Base-by-base conservation (phyloP, 2,329 filamentous ascomycete species). In the Aureobasidium sp. region DNA sequence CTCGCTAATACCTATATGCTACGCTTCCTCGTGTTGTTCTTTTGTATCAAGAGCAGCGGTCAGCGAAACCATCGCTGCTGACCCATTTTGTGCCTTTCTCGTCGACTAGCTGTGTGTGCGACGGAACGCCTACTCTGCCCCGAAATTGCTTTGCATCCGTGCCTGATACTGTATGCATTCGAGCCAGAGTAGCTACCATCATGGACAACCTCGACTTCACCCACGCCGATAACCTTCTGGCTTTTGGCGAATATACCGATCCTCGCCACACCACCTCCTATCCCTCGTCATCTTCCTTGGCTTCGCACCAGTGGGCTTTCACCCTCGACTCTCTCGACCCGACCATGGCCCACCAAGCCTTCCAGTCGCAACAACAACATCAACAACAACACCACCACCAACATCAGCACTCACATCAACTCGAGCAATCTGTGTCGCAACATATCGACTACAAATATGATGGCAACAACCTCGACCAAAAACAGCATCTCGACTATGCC, bases 131-230 rank as follows among this genome's bases (percentile, higher is more conserved):
- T 42, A 41, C 36, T 23, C 39, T 46, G 44, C 29, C 29, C 37
- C 29, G 57, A 60, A 9, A 51, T 51, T 60, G 55, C 55, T 23
- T 20, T 59, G 55, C 32, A 48, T 48, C 26, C 55, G 51, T 55
- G 51, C 37, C 26, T 55, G 48, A 37, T 23, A 12, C 17, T 44
- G 41, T 44, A 52, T 52, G 48, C 48, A 39, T 34, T 20, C 27
- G 20, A 56, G 17, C 36, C 23, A 23, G 46, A 29, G 5, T 46
- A 27, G 20, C 26, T 23, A 42, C 20, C 32, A 59, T 29, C 34
- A 79, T 79, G 77, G 77, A 79, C 67, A 72, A 76, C 70, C 69
- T 72, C 67, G 73, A 75, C 69, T 74, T 72, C 68, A 68, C 74
- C 58, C 53, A 65, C 67, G 66, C 75, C 64, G 75, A 77, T 66